Base-by-base conservation (phyloP, 441 rosid species). In the Arabidopsis lyrata region DNA sequence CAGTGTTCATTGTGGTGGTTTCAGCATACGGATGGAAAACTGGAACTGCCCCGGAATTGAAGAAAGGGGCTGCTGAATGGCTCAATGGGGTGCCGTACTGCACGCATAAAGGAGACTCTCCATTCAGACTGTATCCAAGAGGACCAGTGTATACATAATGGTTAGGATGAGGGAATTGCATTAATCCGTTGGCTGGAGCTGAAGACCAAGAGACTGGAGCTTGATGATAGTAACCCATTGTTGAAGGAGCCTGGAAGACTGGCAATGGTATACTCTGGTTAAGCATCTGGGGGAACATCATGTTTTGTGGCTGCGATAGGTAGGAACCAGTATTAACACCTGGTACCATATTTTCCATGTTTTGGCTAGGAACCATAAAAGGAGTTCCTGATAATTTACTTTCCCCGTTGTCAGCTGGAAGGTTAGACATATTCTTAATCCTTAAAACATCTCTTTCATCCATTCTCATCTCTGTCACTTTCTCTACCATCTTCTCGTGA, bases 151-250 rank as follows among this genome's bases (percentile, higher is more conserved):
- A 95, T 32, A 87, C 56, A 77, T 90, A 92, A 50, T 80, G 86
- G 81, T 81, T 86, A 38, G 88, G 85, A 59, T 83, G 91, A 36
- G 90, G 79, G 39, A 78, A 87, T 31, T 88, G 78, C 85, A 86
- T 77, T 63, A 90, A 77, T 49, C 91, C 97, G 76, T 81, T 86
- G 52, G 87, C 77, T 5, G 91, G 88, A 80, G 80, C 83, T 67
- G 95, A 83, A 14, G 91, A 78, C 99, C 98, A 95, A 18, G 97
- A 81, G 72, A 88, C 89, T 61, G 89, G 90, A 83, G 83, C 87
- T 81, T 91, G 95, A 82, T 85, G 93, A 76, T 86, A 92, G 86
- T 91, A 92, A 76, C 89, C 89, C 87, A 86, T 60, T 41, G 90
- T 64, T 68, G 55, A 22, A 20, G 97, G 87, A 85, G 83, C 70